A percentile compares a stretch with the other conserved stretches of the same genome.
phyloP scores from a whole-genome alignment of 306 rosid species.

The Ochetophila trinervis region DNA sequence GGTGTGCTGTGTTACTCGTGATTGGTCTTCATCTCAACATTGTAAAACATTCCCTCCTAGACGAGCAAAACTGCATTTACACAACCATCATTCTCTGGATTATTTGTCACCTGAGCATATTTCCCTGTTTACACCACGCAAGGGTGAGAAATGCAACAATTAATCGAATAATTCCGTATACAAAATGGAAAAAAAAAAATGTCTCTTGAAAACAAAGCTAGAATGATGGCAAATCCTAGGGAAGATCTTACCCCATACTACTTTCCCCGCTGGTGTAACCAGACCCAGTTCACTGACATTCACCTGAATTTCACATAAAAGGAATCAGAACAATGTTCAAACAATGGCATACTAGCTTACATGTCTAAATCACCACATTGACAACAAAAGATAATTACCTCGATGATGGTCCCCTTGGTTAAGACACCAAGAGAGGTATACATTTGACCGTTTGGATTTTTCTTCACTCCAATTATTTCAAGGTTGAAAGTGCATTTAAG shows the following conservation, averaged over 20 bases:
- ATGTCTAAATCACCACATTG: not conserved
- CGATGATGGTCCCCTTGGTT: slow-evolving; percentile 88
- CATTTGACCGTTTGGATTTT: slow-evolving; percentile 91
- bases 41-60: slow-evolving; percentile 21
- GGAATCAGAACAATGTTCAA: not conserved
- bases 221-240: not conserved
- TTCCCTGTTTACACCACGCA: slow-evolving; percentile 54
- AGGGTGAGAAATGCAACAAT: not conserved
- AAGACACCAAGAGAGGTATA: slow-evolving; percentile 88
- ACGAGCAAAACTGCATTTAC: slow-evolving; percentile 87
- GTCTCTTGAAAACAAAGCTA: not conserved
- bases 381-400: slow-evolving; percentile 42
- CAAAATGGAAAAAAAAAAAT: not conserved
- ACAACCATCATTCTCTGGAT: slow-evolving; percentile 94
- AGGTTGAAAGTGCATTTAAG: slow-evolving; percentile 90
- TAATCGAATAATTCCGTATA: not conserved
- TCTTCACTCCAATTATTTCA: slow-evolving; percentile 86
- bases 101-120: slow-evolving; percentile 91
- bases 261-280: slow-evolving; percentile 95
- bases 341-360: not conserved
- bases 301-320: slow-evolving; percentile 51
- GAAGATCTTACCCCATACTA: slow-evolving; percentile 81
- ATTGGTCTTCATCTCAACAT: not conserved
- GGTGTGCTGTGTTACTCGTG: no score
- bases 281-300: slow-evolving; percentile 93